Base-by-base conservation (phyloP, 2,329 filamentous ascomycete genomes). In the Fusarium continuum region DNA sequence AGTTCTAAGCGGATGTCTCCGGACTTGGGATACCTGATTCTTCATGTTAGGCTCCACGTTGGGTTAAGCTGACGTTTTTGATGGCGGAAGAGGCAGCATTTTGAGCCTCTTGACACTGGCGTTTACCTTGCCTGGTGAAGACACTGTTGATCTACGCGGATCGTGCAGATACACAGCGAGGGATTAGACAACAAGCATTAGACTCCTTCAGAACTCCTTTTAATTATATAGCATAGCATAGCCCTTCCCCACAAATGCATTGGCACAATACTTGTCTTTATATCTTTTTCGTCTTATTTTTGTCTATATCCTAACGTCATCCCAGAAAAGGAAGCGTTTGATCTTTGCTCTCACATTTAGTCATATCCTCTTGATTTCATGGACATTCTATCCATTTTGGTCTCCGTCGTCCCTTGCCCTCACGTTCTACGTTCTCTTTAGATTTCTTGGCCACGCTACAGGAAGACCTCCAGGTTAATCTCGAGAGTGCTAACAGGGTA, bases 401-500 rank as follows among this genome's bases (percentile, higher is more conserved):
- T 41, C 35, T 35, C 34, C 29, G 16, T 46, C 44, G 25, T 53
- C 51, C 50, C 54, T 54, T 50, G 32, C 40, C 53, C 38, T 52
- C 36, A 8, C 43, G 34, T 29, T 68, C 55, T 63, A 48, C 46
- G n/a, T 48, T 47, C 41, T 67, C 32, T 60, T 36, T 39, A 51
- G 28, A 50, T 19, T 49, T 47, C 39, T 48, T 53, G 40, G 38
- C 44, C 39, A 47, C 73, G 31, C 76, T 83, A 97, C 79, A 97
- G 82, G 84, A 99, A 96, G 67, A 91, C 87, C 79, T 98, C 94
- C 26, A 98, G 86, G 78, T 98, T 97, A 75, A 99, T 85, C 82
- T 99, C 95, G 68, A 99, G 80, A 36, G 92, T 93, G 79, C 93
- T 97, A 70, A 96, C 93, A 35, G 95, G 94, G 82, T 93, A 94